These are phyloP conservation scores for Pseudocercospora vitis DNA, from an alignment of 2,329 filamentous ascomycete species.

Conservation along the genomic window DNA sequence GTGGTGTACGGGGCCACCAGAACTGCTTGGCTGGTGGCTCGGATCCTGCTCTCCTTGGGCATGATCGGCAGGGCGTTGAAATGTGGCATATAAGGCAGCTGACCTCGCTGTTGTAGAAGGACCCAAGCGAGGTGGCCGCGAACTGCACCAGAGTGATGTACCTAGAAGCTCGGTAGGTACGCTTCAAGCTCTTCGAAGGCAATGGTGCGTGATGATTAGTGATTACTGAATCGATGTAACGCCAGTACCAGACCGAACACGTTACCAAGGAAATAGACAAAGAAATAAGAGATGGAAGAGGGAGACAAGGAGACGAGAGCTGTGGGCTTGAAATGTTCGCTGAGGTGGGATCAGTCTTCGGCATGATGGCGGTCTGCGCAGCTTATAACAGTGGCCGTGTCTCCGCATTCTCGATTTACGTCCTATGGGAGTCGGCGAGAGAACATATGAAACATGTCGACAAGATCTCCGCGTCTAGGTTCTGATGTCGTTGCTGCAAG, in stretches of 20 bases:
- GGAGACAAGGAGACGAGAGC: conserved; percentile 19
- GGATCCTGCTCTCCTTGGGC: conserved; percentile 46
- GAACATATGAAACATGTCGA: conserved; percentile 24
- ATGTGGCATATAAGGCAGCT: conserved; percentile 30
- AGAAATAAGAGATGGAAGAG: conserved; percentile 32
- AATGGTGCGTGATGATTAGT: conserved; percentile 21
- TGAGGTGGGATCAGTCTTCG: conserved; percentile 3
- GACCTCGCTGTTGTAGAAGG: conserved; percentile 7
- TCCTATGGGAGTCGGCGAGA: conserved; percentile 12
- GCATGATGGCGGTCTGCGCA: conserved; percentile 12
- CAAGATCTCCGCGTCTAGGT: conserved; percentile 14
- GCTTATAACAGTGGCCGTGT: conserved; percentile 25
- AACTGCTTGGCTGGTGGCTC: conserved; percentile 29
- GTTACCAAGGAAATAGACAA: conserved; percentile 34
- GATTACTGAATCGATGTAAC: conserved; percentile 23
- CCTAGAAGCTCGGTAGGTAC: conserved; percentile 3
- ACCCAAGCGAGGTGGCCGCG: not conserved
- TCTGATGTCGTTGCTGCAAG: conserved; percentile 8
- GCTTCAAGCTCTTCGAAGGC: conserved; percentile 28
- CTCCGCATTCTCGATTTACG: not conserved
- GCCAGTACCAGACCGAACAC: conserved; percentile 37
- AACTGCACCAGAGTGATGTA: not conserved
- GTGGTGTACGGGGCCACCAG: conserved; percentile 38
- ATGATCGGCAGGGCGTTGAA: conserved; percentile 40
- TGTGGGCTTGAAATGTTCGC: conserved; percentile 9